Percentiles rank a stretch among this genome's conserved stretches.
Evolutionary conservation across 352 stramenopile genomes (phyloP).

Genomic region (Blastocystis sp.): DNA sequence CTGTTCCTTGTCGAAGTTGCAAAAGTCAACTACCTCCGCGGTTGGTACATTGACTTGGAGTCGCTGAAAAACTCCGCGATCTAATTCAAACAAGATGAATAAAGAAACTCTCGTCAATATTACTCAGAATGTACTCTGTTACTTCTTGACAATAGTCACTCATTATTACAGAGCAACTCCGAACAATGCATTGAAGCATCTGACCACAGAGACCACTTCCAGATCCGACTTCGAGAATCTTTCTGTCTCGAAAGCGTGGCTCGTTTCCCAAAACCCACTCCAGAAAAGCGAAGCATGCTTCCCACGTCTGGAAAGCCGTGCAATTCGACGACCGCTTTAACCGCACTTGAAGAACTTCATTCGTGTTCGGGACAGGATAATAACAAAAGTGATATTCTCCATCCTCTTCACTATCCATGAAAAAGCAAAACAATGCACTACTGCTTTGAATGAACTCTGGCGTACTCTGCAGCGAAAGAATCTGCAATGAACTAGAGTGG

Average conservation of each 20-base stretch:
- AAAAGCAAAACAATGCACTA: not conserved
- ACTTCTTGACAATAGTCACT: slow-evolving; percentile 50
- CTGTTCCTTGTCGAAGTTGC: not conserved
- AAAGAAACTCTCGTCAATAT: slow-evolving; percentile 1
- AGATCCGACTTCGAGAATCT: slow-evolving; percentile 6
- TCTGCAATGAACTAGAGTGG: slow-evolving; percentile 26
- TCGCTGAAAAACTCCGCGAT: not conserved
- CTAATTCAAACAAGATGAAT: not conserved
- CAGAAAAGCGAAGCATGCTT: slow-evolving; percentile 42
- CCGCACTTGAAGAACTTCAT: slow-evolving; percentile 1
- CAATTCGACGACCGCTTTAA: slow-evolving; percentile 36
- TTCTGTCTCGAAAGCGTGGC: not conserved
- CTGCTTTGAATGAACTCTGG: slow-evolving; percentile 14
- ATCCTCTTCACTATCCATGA: not conserved
- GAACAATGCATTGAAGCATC: slow-evolving; percentile 44
- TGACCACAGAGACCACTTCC: slow-evolving; percentile 42
- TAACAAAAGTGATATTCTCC: slow-evolving; percentile 45
- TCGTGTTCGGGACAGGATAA: not conserved
- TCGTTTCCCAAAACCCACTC: slow-evolving; percentile 32
- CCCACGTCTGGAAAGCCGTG: slow-evolving; percentile 46
- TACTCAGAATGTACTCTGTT: slow-evolving; percentile 37
- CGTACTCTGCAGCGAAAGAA: slow-evolving; percentile 16
- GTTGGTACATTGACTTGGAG: not conserved
- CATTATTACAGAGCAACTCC: slow-evolving; percentile 1
- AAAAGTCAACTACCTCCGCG: slow-evolving; percentile 5